A percentile compares a stretch with the other conserved stretches of the same genome.
phyloP scores from a whole-genome alignment of 306 rosid genomes.

The Crataegus laevigata region DNA sequence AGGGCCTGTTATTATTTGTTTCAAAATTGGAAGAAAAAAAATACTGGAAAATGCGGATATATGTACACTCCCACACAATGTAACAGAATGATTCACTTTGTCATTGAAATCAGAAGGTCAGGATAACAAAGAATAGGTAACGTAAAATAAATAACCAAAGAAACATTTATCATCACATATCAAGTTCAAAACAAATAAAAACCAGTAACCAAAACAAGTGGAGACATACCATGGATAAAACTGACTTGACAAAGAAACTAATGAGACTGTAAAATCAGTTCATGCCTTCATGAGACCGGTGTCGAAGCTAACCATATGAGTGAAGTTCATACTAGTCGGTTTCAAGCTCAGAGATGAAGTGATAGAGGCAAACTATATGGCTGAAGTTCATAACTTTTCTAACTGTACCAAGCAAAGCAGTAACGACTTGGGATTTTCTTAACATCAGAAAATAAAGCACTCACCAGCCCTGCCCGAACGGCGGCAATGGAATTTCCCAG shows the following conservation, averaged over 20 bases:
- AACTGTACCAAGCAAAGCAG: background rate
- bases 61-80: background rate
- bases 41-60: background rate
- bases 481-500: conserved; percentile 95
- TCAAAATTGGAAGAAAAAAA: background rate
- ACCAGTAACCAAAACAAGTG: too few relatives aligned
- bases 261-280: too few relatives aligned
- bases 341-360: too few relatives aligned
- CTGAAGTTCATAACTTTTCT: background rate
- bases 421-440: background rate
- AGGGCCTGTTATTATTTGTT: background rate
- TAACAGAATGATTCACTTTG: background rate
- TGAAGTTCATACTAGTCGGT: too few relatives aligned
- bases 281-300: too few relatives aligned
- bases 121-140: background rate
- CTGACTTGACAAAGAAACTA: too few relatives aligned
- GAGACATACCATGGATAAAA: too few relatives aligned
- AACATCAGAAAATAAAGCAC: conserved; percentile 25
- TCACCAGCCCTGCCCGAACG: conserved; percentile 97
- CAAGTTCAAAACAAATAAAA: too few relatives aligned
- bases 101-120: background rate
- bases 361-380: too few relatives aligned
- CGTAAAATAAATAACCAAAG: background rate
- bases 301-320: too few relatives aligned
- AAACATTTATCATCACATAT: background rate